Base-by-base conservation (phyloP, 805 yeast species). In the Groenewaldozyma salmanticensis region DNA sequence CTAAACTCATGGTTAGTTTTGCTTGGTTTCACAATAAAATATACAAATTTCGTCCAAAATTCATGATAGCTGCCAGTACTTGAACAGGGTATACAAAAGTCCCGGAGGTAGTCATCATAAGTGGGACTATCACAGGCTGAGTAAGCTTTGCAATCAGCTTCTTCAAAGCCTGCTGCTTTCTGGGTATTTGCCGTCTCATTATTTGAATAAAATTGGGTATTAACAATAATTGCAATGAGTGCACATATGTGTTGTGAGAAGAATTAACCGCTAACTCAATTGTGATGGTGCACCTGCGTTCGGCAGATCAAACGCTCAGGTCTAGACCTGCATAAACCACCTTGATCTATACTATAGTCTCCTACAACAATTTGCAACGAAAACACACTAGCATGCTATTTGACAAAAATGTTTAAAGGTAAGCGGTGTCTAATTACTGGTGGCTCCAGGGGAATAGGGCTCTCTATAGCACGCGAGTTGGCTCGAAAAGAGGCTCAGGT, bases 361-460 rank as follows among this genome's bases (percentile, higher is more conserved):
- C n/a, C n/a, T n/a, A n/a, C n/a, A n/a, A n/a, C n/a, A n/a, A n/a
- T n/a, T n/a, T n/a, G n/a, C 16, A 13, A 27, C 9, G 29, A 27
- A 27, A 27, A 13, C 29, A 27, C 9, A 27, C 11, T 27, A 27
- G 29, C 29, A 27, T 13, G 13, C 9, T 27, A 27, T 27, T 27
- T 13, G 29, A 9, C 13, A 27, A 27, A 27, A 13, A 24, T 5
- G 37, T 34, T 50, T 18, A 27, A 15, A 32, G 45, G 48, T 19
- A 52, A 44, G 33, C 40, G 40, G 21, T 45, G 49, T 13, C 42
- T 53, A 17, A 31, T 80, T 2, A 79, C 86, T 0, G 92, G 92
- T 1, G 87, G 80, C 0, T 76, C 87, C 0, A 61, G 70, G 35
- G 90, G 92, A 0, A 62, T 81, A 11, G 92, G 92, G 0, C 59